Conservation (phyloP, 805 yeast species). For the Hanseniaspora valbyensis region DNA sequence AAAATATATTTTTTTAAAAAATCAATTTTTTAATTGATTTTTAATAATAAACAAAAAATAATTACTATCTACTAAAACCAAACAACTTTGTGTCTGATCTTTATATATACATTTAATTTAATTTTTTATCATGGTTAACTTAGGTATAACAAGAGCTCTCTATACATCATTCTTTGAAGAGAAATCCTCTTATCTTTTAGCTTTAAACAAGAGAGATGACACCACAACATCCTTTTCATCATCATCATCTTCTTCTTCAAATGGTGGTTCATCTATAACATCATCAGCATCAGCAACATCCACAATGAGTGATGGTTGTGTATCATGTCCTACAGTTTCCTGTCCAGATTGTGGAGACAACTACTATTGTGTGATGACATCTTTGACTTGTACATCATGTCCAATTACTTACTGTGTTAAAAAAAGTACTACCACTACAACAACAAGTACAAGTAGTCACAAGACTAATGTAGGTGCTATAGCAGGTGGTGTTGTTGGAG, state of each 20-base stretch:
- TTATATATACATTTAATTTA: no score
- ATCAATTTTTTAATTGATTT: no score
- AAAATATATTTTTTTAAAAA: no score
- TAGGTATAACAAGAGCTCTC: neutral
- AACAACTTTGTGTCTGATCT: no score
- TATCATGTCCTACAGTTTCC: constrained; percentile 32
- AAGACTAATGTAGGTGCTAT: constrained; percentile 41
- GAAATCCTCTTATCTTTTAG: no score
- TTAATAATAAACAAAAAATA: no score
- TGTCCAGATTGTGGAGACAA: constrained; percentile 48
- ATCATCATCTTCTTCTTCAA: neutral
- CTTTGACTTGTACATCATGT: constrained; percentile 48
- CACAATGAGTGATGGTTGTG: constrained; percentile 31
- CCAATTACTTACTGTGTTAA: constrained; percentile 43
- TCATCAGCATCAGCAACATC: constrained; percentile 11
- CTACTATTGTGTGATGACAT: constrained; percentile 45
- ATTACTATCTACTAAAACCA: no score
- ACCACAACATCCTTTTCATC: neutral
- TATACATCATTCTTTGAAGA: neutral
- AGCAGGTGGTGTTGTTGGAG: constrained; percentile 65
- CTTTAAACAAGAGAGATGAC: neutral
- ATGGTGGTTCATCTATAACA: neutral
- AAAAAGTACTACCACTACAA: constrained; percentile 16
- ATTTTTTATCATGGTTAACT: neutral
- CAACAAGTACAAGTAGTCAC: constrained; percentile 10